Conservation (phyloP, 148 eudicot genomes). For the Chenopodium berlandieri region DNA sequence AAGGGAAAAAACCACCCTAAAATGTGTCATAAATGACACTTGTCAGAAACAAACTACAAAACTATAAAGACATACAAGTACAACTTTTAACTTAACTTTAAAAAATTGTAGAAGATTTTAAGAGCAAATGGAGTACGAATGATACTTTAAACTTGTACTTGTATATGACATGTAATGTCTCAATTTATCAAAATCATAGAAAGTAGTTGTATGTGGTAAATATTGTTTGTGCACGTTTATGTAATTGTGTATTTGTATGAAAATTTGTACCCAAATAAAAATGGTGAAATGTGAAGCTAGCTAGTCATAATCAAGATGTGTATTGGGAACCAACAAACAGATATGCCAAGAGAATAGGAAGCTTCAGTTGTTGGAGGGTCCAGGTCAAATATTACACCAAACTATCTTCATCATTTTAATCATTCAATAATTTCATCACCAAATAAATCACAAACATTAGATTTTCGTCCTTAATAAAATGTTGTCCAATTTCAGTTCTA, state of each 20-base stretch:
- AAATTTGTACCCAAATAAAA: neutral
- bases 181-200: no score
- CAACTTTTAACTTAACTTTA: no score
- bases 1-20: no score
- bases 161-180: neutral
- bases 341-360: neutral
- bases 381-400: conserved; percentile 8
- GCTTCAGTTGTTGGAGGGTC: conserved; percentile 8
- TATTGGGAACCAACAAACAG: conserved; percentile 10
- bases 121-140: no score
- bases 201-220: neutral
- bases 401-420: neutral
- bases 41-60: no score
- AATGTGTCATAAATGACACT: no score
- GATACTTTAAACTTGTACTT: no score
- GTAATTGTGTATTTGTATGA: neutral
- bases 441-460: neutral
- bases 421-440: neutral
- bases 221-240: neutral
- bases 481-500: no score
- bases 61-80: no score
- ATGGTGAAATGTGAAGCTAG: conserved; percentile 15
- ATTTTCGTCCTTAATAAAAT: no score
- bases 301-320: conserved; percentile 21
- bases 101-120: no score